Conservation (phyloP, 176 grass and related monocot species). For the Coix lacrymajobi region DNA sequence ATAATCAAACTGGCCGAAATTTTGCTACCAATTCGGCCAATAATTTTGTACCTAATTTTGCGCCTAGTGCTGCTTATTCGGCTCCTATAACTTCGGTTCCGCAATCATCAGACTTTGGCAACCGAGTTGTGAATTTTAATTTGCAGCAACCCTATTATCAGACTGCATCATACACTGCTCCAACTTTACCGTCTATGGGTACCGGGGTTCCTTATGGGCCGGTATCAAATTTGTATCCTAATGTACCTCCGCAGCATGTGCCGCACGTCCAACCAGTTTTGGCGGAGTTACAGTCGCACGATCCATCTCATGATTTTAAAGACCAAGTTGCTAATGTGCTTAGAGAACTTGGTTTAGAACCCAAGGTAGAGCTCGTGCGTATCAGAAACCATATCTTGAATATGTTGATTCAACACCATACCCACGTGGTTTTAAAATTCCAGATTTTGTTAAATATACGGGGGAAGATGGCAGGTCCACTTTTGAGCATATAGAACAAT, state of each 20-base stretch:
- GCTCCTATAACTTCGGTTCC: not conserved
- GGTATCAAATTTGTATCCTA: not conserved
- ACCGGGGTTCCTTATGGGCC: not conserved
- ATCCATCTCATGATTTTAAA: not conserved
- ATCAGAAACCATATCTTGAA: not conserved
- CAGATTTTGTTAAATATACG: not conserved
- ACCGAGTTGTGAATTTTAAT: not conserved
- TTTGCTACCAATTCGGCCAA: not conserved
- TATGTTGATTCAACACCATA: not conserved
- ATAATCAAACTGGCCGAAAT: not conserved
- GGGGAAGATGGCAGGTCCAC: not conserved
- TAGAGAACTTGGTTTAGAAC: not conserved
- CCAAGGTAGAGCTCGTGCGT: not conserved
- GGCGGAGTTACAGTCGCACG: too few relatives aligned
- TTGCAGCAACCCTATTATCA: not conserved
- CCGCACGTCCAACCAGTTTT: too few relatives aligned
- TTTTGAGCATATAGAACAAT: not conserved
- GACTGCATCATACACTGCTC: not conserved
- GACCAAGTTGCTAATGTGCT: not conserved
- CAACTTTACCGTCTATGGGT: not conserved
- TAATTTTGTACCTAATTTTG: not conserved
- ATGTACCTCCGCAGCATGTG: not conserved
- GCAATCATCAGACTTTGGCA: too few relatives aligned
- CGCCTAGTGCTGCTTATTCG: not conserved
- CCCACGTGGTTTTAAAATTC: slow-evolving; percentile 10